A percentile compares a stretch with the other conserved stretches of the same genome.
These are phyloP conservation scores for Colletotrichum agaves DNA, from an alignment of 2,329 filamentous ascomycete species.

Conservation along the genomic window DNA sequence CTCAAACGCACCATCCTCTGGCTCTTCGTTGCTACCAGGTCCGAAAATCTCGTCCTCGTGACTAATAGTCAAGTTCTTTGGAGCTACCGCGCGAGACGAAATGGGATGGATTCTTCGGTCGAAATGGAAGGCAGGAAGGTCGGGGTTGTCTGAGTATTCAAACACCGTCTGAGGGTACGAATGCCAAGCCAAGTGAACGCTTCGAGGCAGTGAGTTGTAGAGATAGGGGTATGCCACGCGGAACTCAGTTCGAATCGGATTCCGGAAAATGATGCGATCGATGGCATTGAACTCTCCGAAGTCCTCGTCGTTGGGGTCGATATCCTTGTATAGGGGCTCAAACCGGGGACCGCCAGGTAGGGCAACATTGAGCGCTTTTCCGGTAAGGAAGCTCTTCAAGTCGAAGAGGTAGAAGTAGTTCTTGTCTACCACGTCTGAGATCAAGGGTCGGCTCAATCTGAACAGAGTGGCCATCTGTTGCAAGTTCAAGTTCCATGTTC, in stretches of 20 bases:
- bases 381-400: constrained; percentile 91
- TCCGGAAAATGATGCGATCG: constrained; percentile 97
- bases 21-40: constrained; percentile 75
- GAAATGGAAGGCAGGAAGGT: constrained; percentile 95
- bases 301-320: constrained; percentile 98
- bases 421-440: constrained; percentile 92
- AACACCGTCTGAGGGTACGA: constrained; percentile 95
- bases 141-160: constrained; percentile 85
- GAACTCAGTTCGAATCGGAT: constrained; percentile 94
- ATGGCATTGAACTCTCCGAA: constrained; percentile 99
- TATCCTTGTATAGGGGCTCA: constrained; percentile 97
- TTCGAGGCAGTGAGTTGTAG: constrained; percentile 95
- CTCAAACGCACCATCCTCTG: constrained; percentile 85
- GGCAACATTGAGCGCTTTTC: constrained; percentile 96
- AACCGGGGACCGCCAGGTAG: constrained; percentile 98
- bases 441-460: constrained; percentile 87
- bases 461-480: constrained; percentile 97
- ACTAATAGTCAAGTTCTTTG: constrained; percentile 91
- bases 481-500: constrained; percentile 90
- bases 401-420: constrained; percentile 99
- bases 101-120: constrained; percentile 98
- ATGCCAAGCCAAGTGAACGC: constrained; percentile 93
- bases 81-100: constrained; percentile 90
- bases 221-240: constrained; percentile 93
- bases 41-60: constrained; percentile 97